These are phyloP conservation scores for Pseudozyma tsukubaensis DNA, from an alignment of 1,284 basidiomycete species.

Conservation along the genomic window DNA sequence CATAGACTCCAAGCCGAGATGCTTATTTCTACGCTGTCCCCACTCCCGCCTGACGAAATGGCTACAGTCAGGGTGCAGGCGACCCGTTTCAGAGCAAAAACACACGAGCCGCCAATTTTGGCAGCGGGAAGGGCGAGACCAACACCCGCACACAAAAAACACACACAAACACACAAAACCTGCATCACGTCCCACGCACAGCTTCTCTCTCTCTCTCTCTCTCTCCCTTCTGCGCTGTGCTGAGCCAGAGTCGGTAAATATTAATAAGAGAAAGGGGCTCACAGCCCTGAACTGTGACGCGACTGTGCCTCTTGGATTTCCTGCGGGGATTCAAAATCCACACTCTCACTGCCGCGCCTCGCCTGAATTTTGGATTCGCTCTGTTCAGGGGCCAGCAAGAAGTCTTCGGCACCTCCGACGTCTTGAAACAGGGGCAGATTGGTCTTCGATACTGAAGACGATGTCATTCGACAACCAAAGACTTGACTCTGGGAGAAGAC, in stretches of 20 bases:
- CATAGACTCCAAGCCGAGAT: not conserved
- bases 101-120: not conserved
- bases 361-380: not conserved
- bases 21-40: not conserved
- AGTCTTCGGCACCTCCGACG: not conserved
- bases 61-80: constrained; percentile 1
- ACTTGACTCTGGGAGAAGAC: too few species aligned
- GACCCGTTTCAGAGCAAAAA: not conserved
- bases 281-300: not conserved
- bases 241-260: not conserved
- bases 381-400: not conserved
- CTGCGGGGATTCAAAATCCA: not conserved
- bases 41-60: too few species aligned
- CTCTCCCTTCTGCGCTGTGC: not conserved
- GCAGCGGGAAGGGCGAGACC: not conserved
- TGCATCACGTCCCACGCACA: constrained; percentile 8
- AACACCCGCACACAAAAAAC: constrained; percentile 2
- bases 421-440: not conserved
- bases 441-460: too few species aligned
- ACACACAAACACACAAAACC: not conserved
- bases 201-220: constrained; percentile 9
- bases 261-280: constrained; percentile 1
- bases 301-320: not conserved
- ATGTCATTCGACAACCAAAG: too few species aligned
- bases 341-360: not conserved